Conservation (phyloP, 2,329 filamentous ascomycete species). For the Alternaria conjuncta region DNA sequence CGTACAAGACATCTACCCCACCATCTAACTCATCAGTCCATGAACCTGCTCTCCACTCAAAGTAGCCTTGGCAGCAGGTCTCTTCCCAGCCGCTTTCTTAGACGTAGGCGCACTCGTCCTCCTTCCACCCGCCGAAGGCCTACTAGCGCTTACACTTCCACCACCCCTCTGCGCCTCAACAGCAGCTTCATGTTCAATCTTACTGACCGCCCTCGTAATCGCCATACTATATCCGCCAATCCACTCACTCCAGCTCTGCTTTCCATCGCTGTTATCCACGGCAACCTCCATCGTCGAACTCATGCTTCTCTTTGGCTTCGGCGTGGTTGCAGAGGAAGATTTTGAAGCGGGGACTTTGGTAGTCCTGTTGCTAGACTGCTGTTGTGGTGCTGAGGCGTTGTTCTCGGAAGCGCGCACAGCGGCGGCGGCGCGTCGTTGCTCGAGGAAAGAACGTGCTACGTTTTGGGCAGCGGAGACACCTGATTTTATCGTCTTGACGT, state of each 20-base stretch:
- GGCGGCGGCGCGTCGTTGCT: constrained; percentile 33
- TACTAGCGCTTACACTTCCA: not conserved
- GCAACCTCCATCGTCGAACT: constrained; percentile 24
- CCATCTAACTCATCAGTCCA: constrained; percentile 29
- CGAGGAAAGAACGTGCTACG: constrained; percentile 41
- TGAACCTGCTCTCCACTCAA: constrained; percentile 36
- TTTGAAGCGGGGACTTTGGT: constrained; percentile 3
- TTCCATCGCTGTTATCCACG: constrained; percentile 20
- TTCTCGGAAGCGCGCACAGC: constrained; percentile 11
- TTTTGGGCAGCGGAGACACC: constrained; percentile 45
- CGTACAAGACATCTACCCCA: not conserved
- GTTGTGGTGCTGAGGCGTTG: not conserved
- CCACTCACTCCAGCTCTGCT: constrained; percentile 47
- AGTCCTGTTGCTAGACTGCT: not conserved
- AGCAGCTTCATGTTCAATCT: constrained; percentile 45
- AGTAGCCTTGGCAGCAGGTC: constrained; percentile 25
- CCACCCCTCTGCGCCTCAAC: constrained; percentile 34
- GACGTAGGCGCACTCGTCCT: constrained; percentile 7
- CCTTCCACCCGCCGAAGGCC: not conserved
- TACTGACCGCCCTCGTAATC: constrained; percentile 44
- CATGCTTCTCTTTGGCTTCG: constrained; percentile 12
- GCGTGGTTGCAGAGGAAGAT: not conserved
- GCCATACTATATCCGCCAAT: constrained; percentile 48
- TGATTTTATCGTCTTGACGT: constrained; percentile 44
- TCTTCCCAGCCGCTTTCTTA: constrained; percentile 17